Conservation (phyloP, 2,329 filamentous ascomycete genomes). For the Aspergillus novoparasiticus region DNA sequence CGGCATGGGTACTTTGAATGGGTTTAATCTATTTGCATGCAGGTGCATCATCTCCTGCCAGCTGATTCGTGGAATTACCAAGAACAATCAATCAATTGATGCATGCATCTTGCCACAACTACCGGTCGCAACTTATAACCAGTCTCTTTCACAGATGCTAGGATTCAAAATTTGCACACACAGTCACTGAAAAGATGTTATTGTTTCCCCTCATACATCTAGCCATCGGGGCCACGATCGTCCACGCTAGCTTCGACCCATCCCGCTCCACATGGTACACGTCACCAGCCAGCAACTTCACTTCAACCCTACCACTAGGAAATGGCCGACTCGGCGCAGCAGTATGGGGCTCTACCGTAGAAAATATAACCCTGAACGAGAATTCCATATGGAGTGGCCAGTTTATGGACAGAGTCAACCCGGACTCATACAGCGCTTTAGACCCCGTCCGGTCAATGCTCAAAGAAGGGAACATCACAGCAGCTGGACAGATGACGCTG, state of each 20-base stretch:
- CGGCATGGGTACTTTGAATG: too few relatives aligned
- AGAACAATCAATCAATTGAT: background rate
- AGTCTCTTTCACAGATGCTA: background rate
- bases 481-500: constrained; percentile 5
- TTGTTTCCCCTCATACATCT: background rate
- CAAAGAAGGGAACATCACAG: constrained; percentile 11
- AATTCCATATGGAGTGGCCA: constrained; percentile 25
- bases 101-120: background rate
- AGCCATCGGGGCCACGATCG: background rate
- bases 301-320: constrained; percentile 20
- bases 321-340: constrained; percentile 23
- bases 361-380: constrained; percentile 25
- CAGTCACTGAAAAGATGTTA: background rate
- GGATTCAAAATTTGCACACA: fast-evolving
- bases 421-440: constrained; percentile 5
- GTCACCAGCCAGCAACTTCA: constrained; percentile 20
- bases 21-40: background rate
- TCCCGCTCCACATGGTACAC: constrained; percentile 14
- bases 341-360: constrained; percentile 17
- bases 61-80: background rate
- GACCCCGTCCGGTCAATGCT: constrained; percentile 6
- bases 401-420: constrained; percentile 18
- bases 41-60: background rate
- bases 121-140: background rate
- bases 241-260: background rate